Base-by-base conservation (phyloP, 805 yeast species). In the Kluyveromyces siamensis region DNA sequence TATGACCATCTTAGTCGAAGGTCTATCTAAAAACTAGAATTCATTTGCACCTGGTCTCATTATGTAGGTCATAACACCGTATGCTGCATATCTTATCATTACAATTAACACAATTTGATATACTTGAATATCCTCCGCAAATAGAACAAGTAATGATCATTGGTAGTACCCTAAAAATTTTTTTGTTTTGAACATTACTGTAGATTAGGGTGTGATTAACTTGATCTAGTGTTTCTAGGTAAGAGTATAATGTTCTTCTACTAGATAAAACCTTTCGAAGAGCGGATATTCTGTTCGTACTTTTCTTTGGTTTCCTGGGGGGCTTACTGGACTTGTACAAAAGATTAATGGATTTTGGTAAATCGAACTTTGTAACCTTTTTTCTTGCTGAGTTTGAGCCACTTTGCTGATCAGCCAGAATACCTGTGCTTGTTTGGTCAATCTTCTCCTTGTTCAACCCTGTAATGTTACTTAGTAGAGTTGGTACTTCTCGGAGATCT, bases 311-410 rank as follows among this genome's bases (percentile, higher is more conserved):
- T n/a, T 57, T 57, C 27, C 50, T 52, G 6, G 66, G 63, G 8
- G 63, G 65, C 44, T 64, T 66, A n/a, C 67, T 66, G 9, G 68
- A 65, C 40, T 58, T 58, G 51, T 66, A 66, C 21, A 65, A 51
- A 13, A 60, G 48, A 17, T 60, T 50, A 7, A 65, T 47, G 18
- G 52, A 54, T 38, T 59, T 63, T 6, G 68, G 67, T 19, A 62
- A 52, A 16, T 64, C 69, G 47, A 61, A 55, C 44, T 61, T 64
- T 43, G 57, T 54, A 42, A 58, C 57, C 33, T 36, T 50, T 18
- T 53, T 48, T 43, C 66, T 52, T 41, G 50, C 49, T 27, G 58
- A 52, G 37, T 49, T 52, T 18, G 61, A 48, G 8, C 52, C 47
- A 9, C 51, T 27, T 9, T 55, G 44, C 13, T 47, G 51, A 37